Base-by-base conservation (phyloP, 2,329 filamentous ascomycete species). In the Grosmannia clavigera region DNA sequence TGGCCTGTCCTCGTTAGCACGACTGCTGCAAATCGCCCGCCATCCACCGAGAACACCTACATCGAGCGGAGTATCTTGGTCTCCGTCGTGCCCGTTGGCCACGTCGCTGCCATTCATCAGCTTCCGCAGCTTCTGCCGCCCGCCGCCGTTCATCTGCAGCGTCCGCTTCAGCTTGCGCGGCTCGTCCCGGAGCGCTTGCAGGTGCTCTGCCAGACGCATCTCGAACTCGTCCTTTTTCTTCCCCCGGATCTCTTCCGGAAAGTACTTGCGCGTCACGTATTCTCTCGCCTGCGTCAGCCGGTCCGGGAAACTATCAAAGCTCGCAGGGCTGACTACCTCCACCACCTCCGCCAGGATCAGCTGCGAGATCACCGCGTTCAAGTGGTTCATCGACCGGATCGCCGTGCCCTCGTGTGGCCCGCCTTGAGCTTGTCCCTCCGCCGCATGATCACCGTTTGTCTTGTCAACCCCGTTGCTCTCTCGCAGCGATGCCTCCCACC, bases 171-270 rank as follows among this genome's bases (percentile, higher is more conserved):
- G 70, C 31, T 70, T 71, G 61, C 76, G 75, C 61, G 77, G 71
- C 64, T 82, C 76, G 61, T 78, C 76, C 68, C 81, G 74, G 68
- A 82, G 76, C 69, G 81, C 70, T 58, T 74, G 73, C 60, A 85
- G 76, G 46, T 76, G 76, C 57, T 77, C 74, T 7, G 78, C 74
- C 38, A 88, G 78, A 58, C 77, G 78, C n/a, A 73, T 72, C 50
- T 82, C 78, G 51, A 85, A 80, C 40, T 86, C 82, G 1, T 78
- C 76, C 63, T 86, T 87, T 64, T 85, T 81, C 70, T 88, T 92
- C 33, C 84, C 84, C 56, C 80, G 83, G 14, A 82, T 72, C 40
- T 78, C 76, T 52, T 76, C 75, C 10, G 77, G 73, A 61, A 80
- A 83, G 31, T 78, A 67, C 19, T 77, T 76, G 57, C 79, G 77